A percentile compares a stretch with the other conserved stretches of the same genome.
Evolutionary conservation across 2,329 filamentous ascomycete species (phyloP).

Genomic region (Beauveria pseudobassiana): DNA sequence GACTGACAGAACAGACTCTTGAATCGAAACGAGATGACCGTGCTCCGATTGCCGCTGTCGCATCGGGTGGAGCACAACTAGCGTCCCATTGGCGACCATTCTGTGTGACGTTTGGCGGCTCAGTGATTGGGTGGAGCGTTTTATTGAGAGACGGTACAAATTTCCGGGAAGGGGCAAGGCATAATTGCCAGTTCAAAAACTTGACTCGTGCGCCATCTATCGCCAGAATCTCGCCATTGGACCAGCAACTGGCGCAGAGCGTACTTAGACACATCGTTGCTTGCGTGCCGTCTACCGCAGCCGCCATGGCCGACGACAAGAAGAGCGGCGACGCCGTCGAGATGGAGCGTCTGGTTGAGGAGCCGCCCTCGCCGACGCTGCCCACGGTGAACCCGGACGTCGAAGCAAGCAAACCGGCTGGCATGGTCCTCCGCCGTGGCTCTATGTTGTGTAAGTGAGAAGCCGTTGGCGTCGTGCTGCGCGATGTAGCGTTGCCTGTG

Average conservation of each 20-base stretch:
- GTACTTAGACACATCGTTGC: not conserved
- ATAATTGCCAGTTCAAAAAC: not conserved
- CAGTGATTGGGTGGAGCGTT: no score
- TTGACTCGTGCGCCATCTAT: not conserved
- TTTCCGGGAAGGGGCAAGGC: no score
- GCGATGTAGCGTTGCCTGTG: not conserved
- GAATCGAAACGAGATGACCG: no score
- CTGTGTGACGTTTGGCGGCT: no score
- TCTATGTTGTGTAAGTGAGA: conserved; percentile 8
- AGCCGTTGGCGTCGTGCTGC: not conserved
- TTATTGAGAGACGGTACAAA: no score
- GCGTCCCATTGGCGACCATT: no score
- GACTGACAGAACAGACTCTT: no score
- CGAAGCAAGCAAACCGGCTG: not conserved
- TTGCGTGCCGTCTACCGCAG: not conserved
- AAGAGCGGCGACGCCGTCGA: not conserved
- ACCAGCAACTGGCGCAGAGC: not conserved
- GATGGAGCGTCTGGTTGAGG: conserved; percentile 2
- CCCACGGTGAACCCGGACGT: conserved; percentile 1
- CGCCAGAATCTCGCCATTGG: not conserved
- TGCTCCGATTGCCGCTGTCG: no score
- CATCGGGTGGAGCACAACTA: no score
- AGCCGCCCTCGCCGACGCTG: conserved; percentile 3
- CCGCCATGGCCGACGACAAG: conserved; percentile 1
- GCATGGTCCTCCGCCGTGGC: not conserved